phyloP scores from a whole-genome alignment of 2,329 filamentous ascomycete genomes.

The Colletotrichum tanaceti region DNA sequence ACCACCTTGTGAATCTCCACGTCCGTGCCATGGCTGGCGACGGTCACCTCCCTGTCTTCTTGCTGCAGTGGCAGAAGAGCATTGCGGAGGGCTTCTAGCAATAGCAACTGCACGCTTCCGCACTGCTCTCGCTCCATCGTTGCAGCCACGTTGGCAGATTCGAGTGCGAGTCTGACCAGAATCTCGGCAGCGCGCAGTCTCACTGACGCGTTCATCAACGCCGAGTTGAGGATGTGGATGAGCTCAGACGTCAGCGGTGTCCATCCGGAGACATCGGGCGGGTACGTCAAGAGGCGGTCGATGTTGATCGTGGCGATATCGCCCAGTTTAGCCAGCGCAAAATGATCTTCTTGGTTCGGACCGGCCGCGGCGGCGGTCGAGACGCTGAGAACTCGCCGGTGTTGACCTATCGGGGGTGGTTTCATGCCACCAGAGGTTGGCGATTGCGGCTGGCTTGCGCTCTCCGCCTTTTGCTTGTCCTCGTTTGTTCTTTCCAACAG shows the following conservation, averaged over 20 bases:
- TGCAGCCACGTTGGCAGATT: constrained; percentile 68
- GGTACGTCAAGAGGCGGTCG: constrained; percentile 75
- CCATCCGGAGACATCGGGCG: constrained; percentile 81
- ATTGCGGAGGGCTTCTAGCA: constrained; percentile 74
- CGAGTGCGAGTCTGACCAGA: constrained; percentile 67
- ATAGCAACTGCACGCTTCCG: constrained; percentile 75
- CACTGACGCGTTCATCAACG: constrained; percentile 62
- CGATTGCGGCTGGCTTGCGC: constrained; percentile 52
- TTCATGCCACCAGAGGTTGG: constrained; percentile 49
- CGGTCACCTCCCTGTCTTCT: constrained; percentile 63
- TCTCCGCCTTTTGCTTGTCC: constrained; percentile 46
- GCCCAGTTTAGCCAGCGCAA: constrained; percentile 78
- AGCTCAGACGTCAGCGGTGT: constrained; percentile 69
- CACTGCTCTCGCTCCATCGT: constrained; percentile 62
- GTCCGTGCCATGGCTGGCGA: constrained; percentile 72
- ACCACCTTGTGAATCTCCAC: constrained; percentile 83
- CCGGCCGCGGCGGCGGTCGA: constrained; percentile 58
- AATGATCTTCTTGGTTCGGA: constrained; percentile 71
- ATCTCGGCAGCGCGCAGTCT: constrained; percentile 73
- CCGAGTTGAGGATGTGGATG: constrained; percentile 61
- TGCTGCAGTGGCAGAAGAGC: constrained; percentile 70
- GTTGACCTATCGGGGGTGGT: constrained; percentile 52
- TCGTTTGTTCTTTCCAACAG: constrained; percentile 65
- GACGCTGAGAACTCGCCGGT: constrained; percentile 61
- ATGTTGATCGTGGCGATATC: constrained; percentile 81